Conservation (phyloP, 2,329 filamentous ascomycete species). For the Verticillium tricorpus region DNA sequence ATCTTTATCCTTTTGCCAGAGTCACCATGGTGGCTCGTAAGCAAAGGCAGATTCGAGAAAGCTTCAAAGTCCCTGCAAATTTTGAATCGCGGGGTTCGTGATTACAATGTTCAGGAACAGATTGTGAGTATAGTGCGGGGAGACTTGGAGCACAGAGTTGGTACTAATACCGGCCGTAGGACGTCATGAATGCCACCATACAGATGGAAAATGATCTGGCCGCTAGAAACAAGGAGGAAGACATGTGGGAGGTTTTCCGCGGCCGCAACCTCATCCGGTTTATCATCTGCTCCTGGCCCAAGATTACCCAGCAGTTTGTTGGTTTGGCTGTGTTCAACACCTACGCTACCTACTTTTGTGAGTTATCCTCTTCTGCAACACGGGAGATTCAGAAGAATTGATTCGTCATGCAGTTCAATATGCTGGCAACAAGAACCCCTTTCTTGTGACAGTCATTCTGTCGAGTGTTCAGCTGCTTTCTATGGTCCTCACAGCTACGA, state of each 20-base stretch:
- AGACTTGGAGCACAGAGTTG: background rate
- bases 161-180: constrained; percentile 10
- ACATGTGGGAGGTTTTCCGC: constrained; percentile 27
- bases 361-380: constrained; percentile 1
- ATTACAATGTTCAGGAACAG: constrained; percentile 25
- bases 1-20: constrained; percentile 31
- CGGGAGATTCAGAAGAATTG: background rate
- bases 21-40: constrained; percentile 32
- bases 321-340: constrained; percentile 32
- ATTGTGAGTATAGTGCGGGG: constrained; percentile 17
- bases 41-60: constrained; percentile 23
- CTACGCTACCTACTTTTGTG: constrained; percentile 33
- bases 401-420: constrained; percentile 23
- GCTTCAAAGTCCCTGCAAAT: constrained; percentile 22
- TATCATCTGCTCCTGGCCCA: constrained; percentile 32
- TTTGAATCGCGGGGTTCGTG: constrained; percentile 22
- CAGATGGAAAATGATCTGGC: constrained; percentile 24
- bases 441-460: constrained; percentile 35
- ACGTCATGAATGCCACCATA: constrained; percentile 29
- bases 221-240: constrained; percentile 20
- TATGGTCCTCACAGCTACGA: constrained; percentile 28
- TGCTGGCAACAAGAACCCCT: constrained; percentile 34
- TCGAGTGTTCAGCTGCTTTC: constrained; percentile 36
- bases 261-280: constrained; percentile 31
- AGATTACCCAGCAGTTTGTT: constrained; percentile 33